phyloP scores from a whole-genome alignment of 305 asterid genomes.

The Withania somnifera region DNA sequence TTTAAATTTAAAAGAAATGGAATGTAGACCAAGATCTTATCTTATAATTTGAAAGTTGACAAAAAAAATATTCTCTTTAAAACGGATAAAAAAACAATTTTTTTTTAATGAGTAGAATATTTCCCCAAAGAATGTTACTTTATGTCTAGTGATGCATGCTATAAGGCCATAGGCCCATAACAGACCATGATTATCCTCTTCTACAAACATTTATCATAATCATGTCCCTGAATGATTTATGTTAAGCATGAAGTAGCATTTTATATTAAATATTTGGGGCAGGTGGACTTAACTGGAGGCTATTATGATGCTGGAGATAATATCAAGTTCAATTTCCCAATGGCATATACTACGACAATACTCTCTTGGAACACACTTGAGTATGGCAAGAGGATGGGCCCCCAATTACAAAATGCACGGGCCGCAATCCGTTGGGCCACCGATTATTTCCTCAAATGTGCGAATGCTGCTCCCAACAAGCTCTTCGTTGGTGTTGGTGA shows the following conservation, averaged over 20 bases:
- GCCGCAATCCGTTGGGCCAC: constrained; percentile 81
- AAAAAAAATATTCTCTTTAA: too few relatives aligned
- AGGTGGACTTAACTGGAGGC: constrained; percentile 90
- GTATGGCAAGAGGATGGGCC: constrained; percentile 52
- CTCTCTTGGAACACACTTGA: constrained; percentile 74
- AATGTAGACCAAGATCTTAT: too few relatives aligned
- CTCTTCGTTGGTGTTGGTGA: constrained; percentile 88
- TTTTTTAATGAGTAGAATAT: too few relatives aligned
- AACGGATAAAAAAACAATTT: too few relatives aligned
- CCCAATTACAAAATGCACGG: constrained; percentile 25
- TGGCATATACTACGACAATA: constrained; percentile 84
- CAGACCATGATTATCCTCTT: neutral
- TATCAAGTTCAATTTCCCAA: constrained; percentile 75
- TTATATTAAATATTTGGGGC: neutral
- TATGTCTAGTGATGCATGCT: neutral
- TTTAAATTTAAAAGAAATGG: too few relatives aligned
- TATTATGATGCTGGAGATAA: constrained; percentile 98
- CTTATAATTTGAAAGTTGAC: too few relatives aligned
- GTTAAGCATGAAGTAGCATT: too few relatives aligned
- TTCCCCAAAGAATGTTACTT: too few relatives aligned
- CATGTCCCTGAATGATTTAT: neutral
- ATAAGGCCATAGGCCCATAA: neutral
- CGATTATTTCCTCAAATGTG: constrained; percentile 78
- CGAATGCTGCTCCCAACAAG: constrained; percentile 51
- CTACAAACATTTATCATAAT: neutral